Conservation (phyloP, 2,329 filamentous ascomycete genomes). For the Elsinoe perseae region DNA sequence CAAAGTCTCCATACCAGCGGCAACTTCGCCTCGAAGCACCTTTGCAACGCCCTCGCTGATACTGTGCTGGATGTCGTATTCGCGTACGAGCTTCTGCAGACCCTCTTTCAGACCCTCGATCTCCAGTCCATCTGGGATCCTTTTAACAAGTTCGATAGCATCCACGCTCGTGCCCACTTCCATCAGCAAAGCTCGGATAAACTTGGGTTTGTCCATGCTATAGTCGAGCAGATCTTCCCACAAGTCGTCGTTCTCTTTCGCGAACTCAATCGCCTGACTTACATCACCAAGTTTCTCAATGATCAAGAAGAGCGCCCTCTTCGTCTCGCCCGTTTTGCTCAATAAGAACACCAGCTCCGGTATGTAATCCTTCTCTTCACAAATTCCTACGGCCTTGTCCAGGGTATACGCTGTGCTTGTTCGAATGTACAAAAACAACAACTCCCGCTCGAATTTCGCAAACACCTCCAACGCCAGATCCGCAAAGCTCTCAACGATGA, state of each 20-base stretch:
- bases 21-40: constrained; percentile 81
- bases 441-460: constrained; percentile 66
- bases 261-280: constrained; percentile 85
- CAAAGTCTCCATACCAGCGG: constrained; percentile 70
- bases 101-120: constrained; percentile 86
- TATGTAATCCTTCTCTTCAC: constrained; percentile 71
- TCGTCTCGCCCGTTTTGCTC: constrained; percentile 90
- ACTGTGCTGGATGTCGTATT: constrained; percentile 90
- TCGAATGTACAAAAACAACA: constrained; percentile 83
- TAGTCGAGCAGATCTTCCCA: constrained; percentile 95
- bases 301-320: constrained; percentile 83
- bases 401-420: constrained; percentile 78
- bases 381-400: constrained; percentile 67
- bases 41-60: constrained; percentile 85
- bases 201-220: constrained; percentile 93
- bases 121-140: constrained; percentile 87
- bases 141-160: constrained; percentile 78
- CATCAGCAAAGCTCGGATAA: constrained; percentile 84
- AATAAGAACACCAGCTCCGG: constrained; percentile 93
- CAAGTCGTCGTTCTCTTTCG: constrained; percentile 83
- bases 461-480: constrained; percentile 83
- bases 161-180: constrained; percentile 92
- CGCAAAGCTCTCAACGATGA: constrained; percentile 72
- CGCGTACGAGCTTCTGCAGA: constrained; percentile 81
- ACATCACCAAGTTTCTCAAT: constrained; percentile 90